phyloP scores from a whole-genome alignment of 768 basidiomycete species.

The Piloderma croceum region DNA sequence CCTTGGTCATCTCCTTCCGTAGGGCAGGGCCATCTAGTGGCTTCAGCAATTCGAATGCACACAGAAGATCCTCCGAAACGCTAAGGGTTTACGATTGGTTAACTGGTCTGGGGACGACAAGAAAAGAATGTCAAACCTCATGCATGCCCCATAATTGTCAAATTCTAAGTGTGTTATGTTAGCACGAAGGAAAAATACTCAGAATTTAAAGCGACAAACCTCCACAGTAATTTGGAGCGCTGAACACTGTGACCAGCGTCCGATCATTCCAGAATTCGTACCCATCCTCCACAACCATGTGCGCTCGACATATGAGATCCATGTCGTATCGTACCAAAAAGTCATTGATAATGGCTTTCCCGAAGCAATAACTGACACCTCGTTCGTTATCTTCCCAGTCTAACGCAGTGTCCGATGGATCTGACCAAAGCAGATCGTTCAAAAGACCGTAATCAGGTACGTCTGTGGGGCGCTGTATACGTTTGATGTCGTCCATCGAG shows the following conservation, averaged over 20 bases:
- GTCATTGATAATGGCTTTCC: conserved; percentile 94
- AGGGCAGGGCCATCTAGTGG: conserved; percentile 91
- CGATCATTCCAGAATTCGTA: conserved; percentile 99
- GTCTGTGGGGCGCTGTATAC: conserved; percentile 95
- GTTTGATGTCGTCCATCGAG: conserved; percentile 97
- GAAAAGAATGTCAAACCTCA: conserved; percentile 52
- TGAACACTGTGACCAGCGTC: conserved; percentile 97
- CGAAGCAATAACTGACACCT: conserved; percentile 98
- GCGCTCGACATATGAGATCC: conserved; percentile 98
- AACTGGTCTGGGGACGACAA: conserved; percentile 7
- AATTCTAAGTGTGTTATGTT: conserved; percentile 75
- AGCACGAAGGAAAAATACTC: conserved; percentile 9
- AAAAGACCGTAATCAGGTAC: conserved; percentile 97
- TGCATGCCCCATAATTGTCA: conserved; percentile 92
- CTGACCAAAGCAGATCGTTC: conserved; percentile 96
- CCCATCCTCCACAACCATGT: conserved; percentile 99
- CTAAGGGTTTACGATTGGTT: conserved; percentile 32
- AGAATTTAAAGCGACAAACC: conserved; percentile 49
- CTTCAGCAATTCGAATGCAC: conserved; percentile 96
- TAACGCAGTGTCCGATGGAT: conserved; percentile 93
- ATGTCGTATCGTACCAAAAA: conserved; percentile 95
- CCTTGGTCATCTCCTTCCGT: conserved; percentile 98
- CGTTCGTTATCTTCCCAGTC: conserved; percentile 99
- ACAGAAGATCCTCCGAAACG: conserved; percentile 94
- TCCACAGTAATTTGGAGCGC: conserved; percentile 95